phyloP scores from a whole-genome alignment of 2,329 filamentous ascomycete genomes.

The Sporothrix variecibatus region DNA sequence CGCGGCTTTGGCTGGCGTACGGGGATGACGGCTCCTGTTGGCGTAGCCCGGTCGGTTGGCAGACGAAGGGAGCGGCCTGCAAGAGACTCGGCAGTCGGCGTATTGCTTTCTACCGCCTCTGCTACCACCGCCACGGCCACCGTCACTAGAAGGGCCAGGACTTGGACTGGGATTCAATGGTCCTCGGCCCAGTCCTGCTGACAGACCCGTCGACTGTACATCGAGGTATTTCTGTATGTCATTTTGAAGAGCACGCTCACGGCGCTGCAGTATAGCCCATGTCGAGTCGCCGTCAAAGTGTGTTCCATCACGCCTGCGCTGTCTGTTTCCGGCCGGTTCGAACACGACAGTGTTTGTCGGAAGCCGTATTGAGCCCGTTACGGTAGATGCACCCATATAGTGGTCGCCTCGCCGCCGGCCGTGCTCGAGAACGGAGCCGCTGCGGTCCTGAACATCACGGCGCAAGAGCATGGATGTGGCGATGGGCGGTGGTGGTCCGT shows the following conservation, averaged over 20 bases:
- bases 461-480: constrained; percentile 45
- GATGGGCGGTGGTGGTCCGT: constrained; percentile 55
- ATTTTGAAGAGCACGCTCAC: constrained; percentile 48
- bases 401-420: not conserved
- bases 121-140: not conserved
- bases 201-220: constrained; percentile 49
- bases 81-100: constrained; percentile 38
- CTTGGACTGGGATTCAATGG: constrained; percentile 30
- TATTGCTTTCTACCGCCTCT: constrained; percentile 37
- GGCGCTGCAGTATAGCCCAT: constrained; percentile 51
- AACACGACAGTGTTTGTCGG: constrained; percentile 41
- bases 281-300: constrained; percentile 44
- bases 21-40: constrained; percentile 57
- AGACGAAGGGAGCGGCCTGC: constrained; percentile 41
- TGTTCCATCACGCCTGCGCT: constrained; percentile 17
- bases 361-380: constrained; percentile 30
- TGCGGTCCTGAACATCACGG: constrained; percentile 37
- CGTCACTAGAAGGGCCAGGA: constrained; percentile 39
- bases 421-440: not conserved
- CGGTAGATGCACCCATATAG: not conserved
- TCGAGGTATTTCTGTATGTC: constrained; percentile 54
- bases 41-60: constrained; percentile 33
- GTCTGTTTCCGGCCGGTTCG: not conserved
- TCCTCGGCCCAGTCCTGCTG: constrained; percentile 41
- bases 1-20: constrained; percentile 59